phyloP scores from a whole-genome alignment of 768 basidiomycete genomes.

The Ramaria sp. region DNA sequence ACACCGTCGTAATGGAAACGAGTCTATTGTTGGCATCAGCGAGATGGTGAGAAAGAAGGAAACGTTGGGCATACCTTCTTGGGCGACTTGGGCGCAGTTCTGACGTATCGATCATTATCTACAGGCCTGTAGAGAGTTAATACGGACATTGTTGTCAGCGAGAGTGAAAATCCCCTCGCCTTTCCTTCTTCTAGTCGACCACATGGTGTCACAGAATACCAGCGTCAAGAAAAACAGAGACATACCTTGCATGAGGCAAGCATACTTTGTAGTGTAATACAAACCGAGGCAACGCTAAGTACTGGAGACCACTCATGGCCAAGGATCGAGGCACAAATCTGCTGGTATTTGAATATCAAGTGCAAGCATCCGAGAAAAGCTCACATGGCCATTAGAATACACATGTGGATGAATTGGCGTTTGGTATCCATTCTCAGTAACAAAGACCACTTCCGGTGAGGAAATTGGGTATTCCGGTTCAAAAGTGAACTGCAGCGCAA shows the following conservation, averaged over 20 bases:
- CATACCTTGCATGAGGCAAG: conserved; percentile 81
- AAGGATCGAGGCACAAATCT: conserved; percentile 88
- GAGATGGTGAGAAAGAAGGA: not conserved
- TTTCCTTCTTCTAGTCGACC: conserved; percentile 41
- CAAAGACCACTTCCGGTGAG: conserved; percentile 80
- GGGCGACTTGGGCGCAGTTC: conserved; percentile 69
- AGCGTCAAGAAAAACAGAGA: not conserved
- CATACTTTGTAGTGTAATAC: conserved; percentile 86
- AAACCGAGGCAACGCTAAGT: conserved; percentile 71
- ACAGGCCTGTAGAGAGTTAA: conserved; percentile 40
- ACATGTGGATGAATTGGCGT: conserved; percentile 81
- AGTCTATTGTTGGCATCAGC: conserved; percentile 34
- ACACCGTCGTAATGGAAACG: conserved; percentile 75
- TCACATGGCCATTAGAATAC: conserved; percentile 80
- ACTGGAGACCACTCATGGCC: conserved; percentile 88
- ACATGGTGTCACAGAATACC: not conserved
- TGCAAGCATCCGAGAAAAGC: conserved; percentile 16
- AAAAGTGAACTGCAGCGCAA: conserved; percentile 75
- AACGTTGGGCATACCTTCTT: conserved; percentile 55
- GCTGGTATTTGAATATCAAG: conserved; percentile 1
- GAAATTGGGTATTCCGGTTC: conserved; percentile 77
- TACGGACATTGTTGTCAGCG: not conserved
- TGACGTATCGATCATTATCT: conserved; percentile 79
- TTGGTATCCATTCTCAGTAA: conserved; percentile 49
- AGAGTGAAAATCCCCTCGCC: conserved; percentile 31